These are phyloP conservation scores for Schoenoplectus tabernaemontani DNA, from an alignment of 202 grass and related monocot genomes.

Conservation along the genomic window DNA sequence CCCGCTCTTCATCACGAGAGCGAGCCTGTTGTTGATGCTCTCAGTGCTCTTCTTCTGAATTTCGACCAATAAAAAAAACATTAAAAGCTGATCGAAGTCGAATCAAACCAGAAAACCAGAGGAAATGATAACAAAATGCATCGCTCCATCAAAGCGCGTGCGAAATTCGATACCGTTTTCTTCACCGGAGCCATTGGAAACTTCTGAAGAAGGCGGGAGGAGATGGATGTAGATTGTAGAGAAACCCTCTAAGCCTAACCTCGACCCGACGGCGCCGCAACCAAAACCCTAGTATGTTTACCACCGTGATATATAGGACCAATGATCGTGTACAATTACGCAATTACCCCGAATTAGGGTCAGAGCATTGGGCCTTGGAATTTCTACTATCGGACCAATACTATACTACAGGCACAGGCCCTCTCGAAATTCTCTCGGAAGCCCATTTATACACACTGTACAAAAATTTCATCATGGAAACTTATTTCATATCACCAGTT, in stretches of 20 bases:
- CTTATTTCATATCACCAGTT: too few relatives aligned
- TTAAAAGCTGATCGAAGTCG: not conserved
- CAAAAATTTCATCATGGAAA: too few relatives aligned
- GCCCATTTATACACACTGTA: too few relatives aligned
- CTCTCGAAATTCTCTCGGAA: too few relatives aligned
- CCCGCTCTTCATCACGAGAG: constrained; percentile 97
- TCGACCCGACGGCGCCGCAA: constrained; percentile 7
- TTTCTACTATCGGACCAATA: not conserved
- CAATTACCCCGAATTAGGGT: not conserved
- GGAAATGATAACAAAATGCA: not conserved
- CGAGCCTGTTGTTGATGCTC: constrained; percentile 91
- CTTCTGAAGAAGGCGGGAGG: not conserved
- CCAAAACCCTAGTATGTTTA: constrained; percentile 15
- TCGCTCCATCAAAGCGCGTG: not conserved
- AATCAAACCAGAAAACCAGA: not conserved
- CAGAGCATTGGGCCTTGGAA: not conserved
- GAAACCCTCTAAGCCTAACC: not conserved
- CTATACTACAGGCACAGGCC: too few relatives aligned
- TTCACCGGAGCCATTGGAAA: constrained; percentile 76
- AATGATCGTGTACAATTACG: not conserved
- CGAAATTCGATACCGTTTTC: constrained; percentile 54
- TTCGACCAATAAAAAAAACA: constrained; percentile 8
- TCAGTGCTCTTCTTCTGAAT: constrained; percentile 90
- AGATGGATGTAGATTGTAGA: not conserved
- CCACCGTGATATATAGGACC: not conserved